Conservation (phyloP, 495 filamentous ascomycete species). For the Penicillium lagena region DNA sequence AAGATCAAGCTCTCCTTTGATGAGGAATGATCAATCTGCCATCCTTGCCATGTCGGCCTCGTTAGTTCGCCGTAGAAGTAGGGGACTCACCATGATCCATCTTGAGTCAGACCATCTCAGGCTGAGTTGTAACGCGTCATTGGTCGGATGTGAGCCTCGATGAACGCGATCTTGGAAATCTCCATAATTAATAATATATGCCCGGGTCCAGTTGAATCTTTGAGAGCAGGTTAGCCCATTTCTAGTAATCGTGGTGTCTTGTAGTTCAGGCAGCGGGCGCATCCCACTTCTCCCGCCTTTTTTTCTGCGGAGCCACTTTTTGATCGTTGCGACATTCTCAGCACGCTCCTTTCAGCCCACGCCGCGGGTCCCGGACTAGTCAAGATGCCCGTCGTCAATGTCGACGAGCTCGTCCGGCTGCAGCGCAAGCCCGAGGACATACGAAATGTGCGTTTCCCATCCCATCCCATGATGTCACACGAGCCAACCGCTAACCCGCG, state of each 20-base stretch:
- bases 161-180: background rate
- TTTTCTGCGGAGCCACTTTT: no score
- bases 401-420: constrained; percentile 78
- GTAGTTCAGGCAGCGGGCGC: no score
- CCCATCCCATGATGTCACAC: constrained; percentile 29
- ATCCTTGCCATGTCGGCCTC: background rate
- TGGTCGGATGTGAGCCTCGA: background rate
- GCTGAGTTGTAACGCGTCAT: constrained; percentile 1
- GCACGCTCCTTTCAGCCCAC: no score
- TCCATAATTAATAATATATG: constrained; percentile 1
- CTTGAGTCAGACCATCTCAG: constrained; percentile 12
- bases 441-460: constrained; percentile 65
- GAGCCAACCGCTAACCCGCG: constrained; percentile 21
- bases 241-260: constrained; percentile 1
- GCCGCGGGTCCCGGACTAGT: constrained; percentile 7
- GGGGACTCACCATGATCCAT: constrained; percentile 7
- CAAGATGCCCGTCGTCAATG: constrained; percentile 81
- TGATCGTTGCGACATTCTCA: no score
- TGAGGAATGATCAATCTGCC: constrained; percentile 17
- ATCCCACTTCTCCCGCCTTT: constrained; percentile 2
- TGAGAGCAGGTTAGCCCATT: background rate
- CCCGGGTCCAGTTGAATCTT: no score
- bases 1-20: constrained; percentile 44
- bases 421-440: constrained; percentile 80
- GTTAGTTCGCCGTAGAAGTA: no score